Base-by-base conservation (phyloP, 2,329 filamentous ascomycete species). In the Pyrenophora seminiperda region DNA sequence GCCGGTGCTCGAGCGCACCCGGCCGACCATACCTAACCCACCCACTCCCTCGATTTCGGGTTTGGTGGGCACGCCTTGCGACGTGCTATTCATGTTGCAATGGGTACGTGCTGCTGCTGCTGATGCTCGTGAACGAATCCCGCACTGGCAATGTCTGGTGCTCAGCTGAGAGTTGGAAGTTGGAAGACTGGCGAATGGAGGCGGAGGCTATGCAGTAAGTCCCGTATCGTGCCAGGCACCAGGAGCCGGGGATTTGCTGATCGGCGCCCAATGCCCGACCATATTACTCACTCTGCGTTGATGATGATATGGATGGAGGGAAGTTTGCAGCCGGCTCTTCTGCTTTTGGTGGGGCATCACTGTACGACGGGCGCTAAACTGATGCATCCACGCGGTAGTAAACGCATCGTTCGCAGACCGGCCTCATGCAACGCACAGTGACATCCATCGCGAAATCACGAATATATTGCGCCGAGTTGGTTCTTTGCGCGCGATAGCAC, bases 191-290 rank as follows among this genome's bases (percentile, higher is more conserved):
- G 47, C 51, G 39, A 40, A 39, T 47, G 38, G 47, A 31, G 38
- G 47, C 24, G 47, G 62, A 54, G 58, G 64, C 63, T 56, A 60
- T 65, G 62, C 64, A 58, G 56, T 48, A 54, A 54, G 40, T 38
- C 44, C 33, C 45, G 43, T 40, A 53, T 37, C 29, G 42, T 39
- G 59, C 56, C 62, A 65, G 60, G 58, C 55, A 63, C 57, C 41
- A 42, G 54, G 50, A 40, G 33, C 53, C 42, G 44, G 46, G 49
- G 54, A 63, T 59, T 56, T 64, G 59, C 50, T 50, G 50, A 52
- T 55, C 50, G 38, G 63, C 50, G 61, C 59, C 63, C 61, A 67
- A 65, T 59, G 59, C 53, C 58, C 54, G 51, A 54, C 52, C 50
- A 61, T 61, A 59, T 58, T 64, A 47, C 48, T 50, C 53, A 32